These are phyloP conservation scores for Dendrobium nobile DNA, from an alignment of 106 monocot genomes.

Conservation along the genomic window DNA sequence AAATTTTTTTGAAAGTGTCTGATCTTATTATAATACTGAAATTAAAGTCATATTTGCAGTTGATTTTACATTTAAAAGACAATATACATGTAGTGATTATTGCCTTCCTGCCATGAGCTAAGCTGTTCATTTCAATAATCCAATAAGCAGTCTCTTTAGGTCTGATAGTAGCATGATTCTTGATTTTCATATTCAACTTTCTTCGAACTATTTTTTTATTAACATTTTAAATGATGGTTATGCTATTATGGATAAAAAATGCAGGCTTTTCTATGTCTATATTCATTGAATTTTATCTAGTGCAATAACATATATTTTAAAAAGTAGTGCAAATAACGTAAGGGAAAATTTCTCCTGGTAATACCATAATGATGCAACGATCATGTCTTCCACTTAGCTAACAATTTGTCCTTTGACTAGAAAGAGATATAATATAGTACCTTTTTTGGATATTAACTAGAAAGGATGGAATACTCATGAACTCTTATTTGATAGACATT, in stretches of 20 bases:
- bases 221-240: neutral
- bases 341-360: neutral
- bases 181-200: no score
- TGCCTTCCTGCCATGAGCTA: neutral
- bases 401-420: neutral
- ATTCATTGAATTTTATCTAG: neutral
- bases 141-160: no score
- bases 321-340: neutral
- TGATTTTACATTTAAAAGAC: neutral
- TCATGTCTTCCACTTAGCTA: neutral
- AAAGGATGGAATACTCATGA: neutral
- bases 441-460: neutral
- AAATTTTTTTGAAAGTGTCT: no score
- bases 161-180: no score
- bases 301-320: neutral
- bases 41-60: neutral
- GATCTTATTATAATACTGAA: neutral
- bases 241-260: neutral
- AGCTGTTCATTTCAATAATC: neutral
- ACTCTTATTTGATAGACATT: neutral
- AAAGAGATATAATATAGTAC: neutral
- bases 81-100: neutral
- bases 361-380: neutral
- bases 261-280: neutral
- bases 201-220: no score